Evolutionary conservation across 805 yeast species (phyloP).

Genomic region (Ogataea pignaliae): DNA sequence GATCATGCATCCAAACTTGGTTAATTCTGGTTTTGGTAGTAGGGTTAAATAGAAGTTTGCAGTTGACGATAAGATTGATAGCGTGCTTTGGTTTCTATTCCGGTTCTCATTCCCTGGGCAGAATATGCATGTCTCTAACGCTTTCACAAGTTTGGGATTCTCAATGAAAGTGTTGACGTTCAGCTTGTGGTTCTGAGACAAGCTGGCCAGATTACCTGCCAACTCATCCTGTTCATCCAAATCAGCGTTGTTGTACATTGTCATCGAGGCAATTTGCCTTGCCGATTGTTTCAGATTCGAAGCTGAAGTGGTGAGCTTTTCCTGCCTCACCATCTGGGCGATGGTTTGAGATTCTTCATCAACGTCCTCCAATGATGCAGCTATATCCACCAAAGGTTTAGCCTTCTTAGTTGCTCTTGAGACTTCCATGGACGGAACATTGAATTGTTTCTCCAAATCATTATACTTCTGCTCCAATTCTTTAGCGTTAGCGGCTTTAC

Average conservation of each 20-base stretch:
- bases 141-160: slow-evolving; percentile 27
- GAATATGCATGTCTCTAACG: slow-evolving; percentile 33
- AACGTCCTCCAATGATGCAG: neutral
- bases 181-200: slow-evolving; percentile 25
- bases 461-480: slow-evolving; percentile 24
- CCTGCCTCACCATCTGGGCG: slow-evolving; percentile 33
- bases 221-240: slow-evolving; percentile 41
- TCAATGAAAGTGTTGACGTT: slow-evolving; percentile 7
- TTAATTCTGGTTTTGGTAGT: slow-evolving; percentile 38
- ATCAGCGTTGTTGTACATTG: slow-evolving; percentile 31
- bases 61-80: slow-evolving; percentile 30
- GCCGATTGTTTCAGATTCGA: slow-evolving; percentile 20
- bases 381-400: too few species aligned
- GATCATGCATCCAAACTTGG: slow-evolving; percentile 32
- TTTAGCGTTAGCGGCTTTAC: slow-evolving; percentile 18
- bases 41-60: slow-evolving; percentile 34
- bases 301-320: slow-evolving; percentile 19
- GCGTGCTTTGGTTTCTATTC: slow-evolving; percentile 8
- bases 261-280: slow-evolving; percentile 34
- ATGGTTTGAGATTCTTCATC: slow-evolving; percentile 33
- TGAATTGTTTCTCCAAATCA: slow-evolving; percentile 7
- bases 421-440: neutral
- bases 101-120: slow-evolving; percentile 34
- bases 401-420: too few species aligned
- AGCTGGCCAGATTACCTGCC: slow-evolving; percentile 33